Conservation (phyloP, 1,284 basidiomycete species). For the Ganoderma boninense region DNA sequence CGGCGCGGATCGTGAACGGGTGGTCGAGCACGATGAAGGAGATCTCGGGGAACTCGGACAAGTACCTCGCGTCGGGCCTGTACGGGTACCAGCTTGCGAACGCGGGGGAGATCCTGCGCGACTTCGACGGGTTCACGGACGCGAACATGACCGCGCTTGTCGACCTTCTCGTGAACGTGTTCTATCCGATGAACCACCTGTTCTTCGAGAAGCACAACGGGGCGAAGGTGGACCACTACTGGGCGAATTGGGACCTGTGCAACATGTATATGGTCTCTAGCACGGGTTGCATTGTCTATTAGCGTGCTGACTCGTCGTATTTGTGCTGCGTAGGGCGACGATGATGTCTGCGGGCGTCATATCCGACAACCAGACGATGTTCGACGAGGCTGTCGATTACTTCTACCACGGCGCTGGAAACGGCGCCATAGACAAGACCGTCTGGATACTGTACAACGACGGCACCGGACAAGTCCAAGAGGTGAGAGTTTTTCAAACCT, state of each 20-base stretch:
- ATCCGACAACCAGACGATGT: conserved; percentile 19
- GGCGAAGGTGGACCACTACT: too few relatives aligned
- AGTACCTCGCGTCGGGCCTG: conserved; percentile 17
- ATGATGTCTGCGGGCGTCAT: conserved; percentile 16
- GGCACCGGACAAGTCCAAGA: conserved; percentile 17
- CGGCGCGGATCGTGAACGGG: conserved; percentile 12
- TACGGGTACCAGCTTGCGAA: conserved; percentile 22
- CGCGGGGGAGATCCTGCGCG: conserved; percentile 16
- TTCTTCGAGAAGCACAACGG: too few relatives aligned
- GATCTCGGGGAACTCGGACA: conserved; percentile 21
- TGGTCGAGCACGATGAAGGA: conserved; percentile 17
- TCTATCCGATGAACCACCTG: conserved; percentile 23
- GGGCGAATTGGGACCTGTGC: conserved; percentile 21
- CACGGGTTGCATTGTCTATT: background rate
- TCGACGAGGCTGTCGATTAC: conserved; percentile 15
- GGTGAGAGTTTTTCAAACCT: background rate
- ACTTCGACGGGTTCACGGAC: conserved; percentile 10
- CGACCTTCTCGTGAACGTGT: conserved; percentile 15
- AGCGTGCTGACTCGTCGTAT: background rate
- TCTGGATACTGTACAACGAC: conserved; percentile 16
- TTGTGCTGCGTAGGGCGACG: conserved; percentile 10
- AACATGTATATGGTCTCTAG: conserved; percentile 10
- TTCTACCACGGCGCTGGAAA: conserved; percentile 16
- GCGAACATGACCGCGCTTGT: conserved; percentile 11
- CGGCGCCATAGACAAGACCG: conserved; percentile 16